Evolutionary conservation across 805 yeast genomes (phyloP), one percentile per base, ranked within the genome.

Genomic region (Pachysolen tannophilus): DNA sequence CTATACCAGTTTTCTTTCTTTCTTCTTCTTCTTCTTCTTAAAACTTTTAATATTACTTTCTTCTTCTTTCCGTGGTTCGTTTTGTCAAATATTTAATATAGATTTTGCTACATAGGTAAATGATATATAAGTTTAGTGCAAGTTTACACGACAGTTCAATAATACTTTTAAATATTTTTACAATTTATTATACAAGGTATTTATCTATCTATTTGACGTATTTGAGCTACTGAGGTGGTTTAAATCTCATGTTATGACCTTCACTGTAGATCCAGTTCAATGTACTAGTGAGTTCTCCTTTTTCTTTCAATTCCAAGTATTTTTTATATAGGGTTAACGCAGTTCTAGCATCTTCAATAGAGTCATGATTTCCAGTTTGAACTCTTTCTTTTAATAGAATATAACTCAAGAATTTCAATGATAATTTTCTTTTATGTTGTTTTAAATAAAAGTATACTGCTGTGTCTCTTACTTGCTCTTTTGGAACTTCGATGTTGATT

Each of bases 291-390:
- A 90, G 71, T 20, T 62, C 65, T 0, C 83, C 90, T 0, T 58
- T 54, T 3, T 63, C 67, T 34, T 63, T 61, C 43, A 90, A 64
- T 43, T 80, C 78, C 48, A 72, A 56, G 50, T 84, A 90, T 48
- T 75, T 77, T 41, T 75, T 72, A 60, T 84, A 94, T 24, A 92
- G 60, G 30, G 72, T 56, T 46, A 92, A 65, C 0, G 99, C 97
- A 8, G 94, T 81, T 38, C 67, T 63, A 0, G 99, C 97, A 61
- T 92, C 99, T 51, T 92, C 98, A 30, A 92, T 87, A 1, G 97
- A 90, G 53, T 94, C 97, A 57, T 92, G 99, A 51, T 90, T 90
- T 2, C 92, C 95, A 3, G 76, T 77, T 55, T 92, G 99, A 21
- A 94, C 94, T 32, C 76, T 70, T 42, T 75, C 78, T 23, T 71